Evolutionary conservation across 352 stramenopile species (phyloP).

Genomic region (Pythium chondricola): DNA sequence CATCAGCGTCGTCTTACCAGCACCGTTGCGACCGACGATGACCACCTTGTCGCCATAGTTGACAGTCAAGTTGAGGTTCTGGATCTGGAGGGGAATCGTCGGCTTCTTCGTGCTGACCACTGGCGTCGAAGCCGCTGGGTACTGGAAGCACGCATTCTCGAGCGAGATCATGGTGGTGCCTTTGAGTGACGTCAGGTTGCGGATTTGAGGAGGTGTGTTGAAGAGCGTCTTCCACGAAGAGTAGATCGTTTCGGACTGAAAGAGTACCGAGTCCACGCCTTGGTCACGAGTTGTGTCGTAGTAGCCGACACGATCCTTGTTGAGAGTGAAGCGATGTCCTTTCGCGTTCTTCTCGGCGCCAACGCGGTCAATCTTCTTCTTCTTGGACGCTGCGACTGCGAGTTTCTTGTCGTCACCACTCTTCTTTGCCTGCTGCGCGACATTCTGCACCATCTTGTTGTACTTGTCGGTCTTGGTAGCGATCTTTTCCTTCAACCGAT

Average conservation of each 20-base stretch:
- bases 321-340: constrained; percentile 54
- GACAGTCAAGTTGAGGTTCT: constrained; percentile 66
- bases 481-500: constrained; percentile 37
- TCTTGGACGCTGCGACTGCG: constrained; percentile 50
- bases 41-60: constrained; percentile 79
- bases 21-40: no score
- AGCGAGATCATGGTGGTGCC: constrained; percentile 48
- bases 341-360: constrained; percentile 44
- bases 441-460: constrained; percentile 40
- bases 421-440: constrained; percentile 31
- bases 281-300: constrained; percentile 23
- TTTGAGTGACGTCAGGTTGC: constrained; percentile 41
- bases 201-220: constrained; percentile 39
- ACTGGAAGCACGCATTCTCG: constrained; percentile 45
- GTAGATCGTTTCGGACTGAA: constrained; percentile 25
- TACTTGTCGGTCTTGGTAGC: constrained; percentile 53
- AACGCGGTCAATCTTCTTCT: constrained; percentile 65
- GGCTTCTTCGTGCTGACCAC: constrained; percentile 11
- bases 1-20: no score
- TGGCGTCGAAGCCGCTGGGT: constrained; percentile 8
- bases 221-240: constrained; percentile 40
- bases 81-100: constrained; percentile 29
- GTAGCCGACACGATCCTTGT: constrained; percentile 43
- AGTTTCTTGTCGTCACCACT: constrained; percentile 60
- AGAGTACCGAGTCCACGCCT: constrained; percentile 38